Percentiles rank a stretch among this genome's conserved stretches.
Conservation (phyloP, 306 rosid genomes). For the Cotoneaster glaucophyllus region DNA sequence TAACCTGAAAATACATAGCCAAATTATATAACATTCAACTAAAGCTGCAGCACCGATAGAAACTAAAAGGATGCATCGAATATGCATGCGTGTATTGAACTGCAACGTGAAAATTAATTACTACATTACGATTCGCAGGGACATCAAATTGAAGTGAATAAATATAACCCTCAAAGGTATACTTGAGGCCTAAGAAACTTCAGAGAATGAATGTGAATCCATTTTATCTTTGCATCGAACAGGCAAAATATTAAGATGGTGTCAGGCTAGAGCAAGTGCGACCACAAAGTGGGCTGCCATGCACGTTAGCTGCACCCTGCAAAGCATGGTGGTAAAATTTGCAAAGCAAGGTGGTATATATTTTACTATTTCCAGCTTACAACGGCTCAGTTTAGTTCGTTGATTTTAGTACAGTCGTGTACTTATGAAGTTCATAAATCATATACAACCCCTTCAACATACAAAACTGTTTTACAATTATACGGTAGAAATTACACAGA, state of each 20-base stretch:
- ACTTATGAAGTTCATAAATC: slow-evolving; percentile 4
- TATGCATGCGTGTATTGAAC: not conserved
- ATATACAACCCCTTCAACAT: not conserved
- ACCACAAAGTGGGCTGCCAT: slow-evolving; percentile 29
- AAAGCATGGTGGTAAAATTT: slow-evolving; percentile 14
- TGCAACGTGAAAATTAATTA: not conserved
- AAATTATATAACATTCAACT: slow-evolving; percentile 8
- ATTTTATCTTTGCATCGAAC: not conserved
- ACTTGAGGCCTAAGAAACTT: not conserved
- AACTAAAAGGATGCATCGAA: not conserved
- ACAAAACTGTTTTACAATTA: not conserved
- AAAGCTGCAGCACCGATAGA: not conserved
- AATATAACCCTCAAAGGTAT: not conserved
- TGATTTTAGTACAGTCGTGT: slow-evolving; percentile 1
- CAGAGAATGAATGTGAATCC: not conserved
- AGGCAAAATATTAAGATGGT: not conserved
- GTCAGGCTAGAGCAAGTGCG: slow-evolving; percentile 27
- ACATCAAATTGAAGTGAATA: not conserved
- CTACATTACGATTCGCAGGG: not conserved
- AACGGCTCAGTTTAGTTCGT: slow-evolving; percentile 2
- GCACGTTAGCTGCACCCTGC: slow-evolving; percentile 29
- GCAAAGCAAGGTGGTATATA: slow-evolving; percentile 18
- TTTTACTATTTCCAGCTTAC: slow-evolving; percentile 19
- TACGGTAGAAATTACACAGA: not conserved
- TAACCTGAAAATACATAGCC: slow-evolving; percentile 56